Evolutionary conservation across 192 early-diverging fungal genomes (phyloP).

Genomic region (Oehlia diaphana): DNA sequence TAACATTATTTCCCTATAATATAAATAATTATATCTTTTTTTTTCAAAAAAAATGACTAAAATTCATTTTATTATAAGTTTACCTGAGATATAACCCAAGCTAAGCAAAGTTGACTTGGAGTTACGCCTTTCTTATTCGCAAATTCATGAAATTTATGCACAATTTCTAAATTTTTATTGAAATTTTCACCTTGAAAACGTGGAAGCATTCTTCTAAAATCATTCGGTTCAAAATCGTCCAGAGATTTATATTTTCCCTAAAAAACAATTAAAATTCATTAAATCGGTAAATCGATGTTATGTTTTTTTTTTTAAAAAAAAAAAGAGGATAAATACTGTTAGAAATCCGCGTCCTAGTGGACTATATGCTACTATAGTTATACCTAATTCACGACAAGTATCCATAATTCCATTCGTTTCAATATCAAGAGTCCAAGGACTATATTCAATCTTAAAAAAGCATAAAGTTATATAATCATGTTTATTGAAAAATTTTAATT

Average conservation of each 20-base stretch:
- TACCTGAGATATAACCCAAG: constrained; percentile 67
- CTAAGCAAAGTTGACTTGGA: constrained; percentile 56
- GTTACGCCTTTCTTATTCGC: constrained; percentile 56
- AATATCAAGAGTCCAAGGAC: constrained; percentile 32
- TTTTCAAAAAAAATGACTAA: no score
- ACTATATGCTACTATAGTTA: constrained; percentile 73
- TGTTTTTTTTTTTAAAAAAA: neutral
- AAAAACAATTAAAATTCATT: constrained; percentile 43
- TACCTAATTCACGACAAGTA: constrained; percentile 70
- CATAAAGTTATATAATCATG: neutral
- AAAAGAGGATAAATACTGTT: constrained; percentile 34
- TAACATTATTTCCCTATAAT: neutral
- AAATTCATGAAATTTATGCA: constrained; percentile 47
- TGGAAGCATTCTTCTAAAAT: constrained; percentile 51
- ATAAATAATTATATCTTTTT: no score
- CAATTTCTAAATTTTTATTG: constrained; percentile 59
- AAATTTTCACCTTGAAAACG: constrained; percentile 65
- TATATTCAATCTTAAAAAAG: constrained; percentile 11
- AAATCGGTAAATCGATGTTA: no score
- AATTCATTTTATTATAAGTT: constrained; percentile 41
- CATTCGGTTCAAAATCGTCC: constrained; percentile 54
- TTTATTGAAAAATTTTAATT: no score
- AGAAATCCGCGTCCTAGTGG: constrained; percentile 73
- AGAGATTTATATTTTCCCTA: constrained; percentile 55
- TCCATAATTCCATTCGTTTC: constrained; percentile 65